Base-by-base conservation (phyloP, 176 grass and related monocot genomes). In the Oryza officinalis region DNA sequence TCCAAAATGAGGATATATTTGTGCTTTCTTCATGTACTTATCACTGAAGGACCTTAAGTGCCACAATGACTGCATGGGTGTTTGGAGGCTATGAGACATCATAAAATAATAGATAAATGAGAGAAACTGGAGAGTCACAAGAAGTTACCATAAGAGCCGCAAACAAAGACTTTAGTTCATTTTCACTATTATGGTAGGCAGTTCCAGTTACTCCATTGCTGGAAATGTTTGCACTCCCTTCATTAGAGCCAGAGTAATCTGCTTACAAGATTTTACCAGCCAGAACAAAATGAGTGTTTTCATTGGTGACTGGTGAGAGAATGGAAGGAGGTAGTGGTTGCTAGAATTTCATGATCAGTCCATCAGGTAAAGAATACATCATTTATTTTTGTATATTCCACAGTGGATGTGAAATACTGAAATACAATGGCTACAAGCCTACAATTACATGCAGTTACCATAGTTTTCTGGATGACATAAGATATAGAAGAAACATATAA, bases 31-130 rank as follows among this genome's bases (percentile, higher is more conserved):
- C 33, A 44, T 69, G 69, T 45, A 83, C 18, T 41, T 43, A 33
- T 83, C 57, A 4, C 59, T 69, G 69, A 83, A 83, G 35, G 22
- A 26, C 35, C 6, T 73, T 60, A 74, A 73, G 27, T 82, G 80
- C 80, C 80, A 82, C 80, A 83, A 64, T 64, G 80, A 60, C 69
- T 83, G 54, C 69, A 83, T 22, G 31, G 14, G 13, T 60, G 57
- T 71, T 64, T 10, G 43, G 25, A 38, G 35, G 35, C 20, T 71
- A 71, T 71, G 35, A 25, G 35, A 43, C 10, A 71, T 25, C 37
- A 9, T 43, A 71, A 71, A 71, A 25, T 43, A 37, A 35, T 13
- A 43, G 20, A 8, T 43, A 71, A 23, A 43, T 27, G 27, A 20
- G 20, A 44, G 38, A 71, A 44, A 26, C 20, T 70, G n/a, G 38